Evolutionary conservation across 805 yeast genomes (phyloP).

Genomic region (Lipomyces anomalus): DNA sequence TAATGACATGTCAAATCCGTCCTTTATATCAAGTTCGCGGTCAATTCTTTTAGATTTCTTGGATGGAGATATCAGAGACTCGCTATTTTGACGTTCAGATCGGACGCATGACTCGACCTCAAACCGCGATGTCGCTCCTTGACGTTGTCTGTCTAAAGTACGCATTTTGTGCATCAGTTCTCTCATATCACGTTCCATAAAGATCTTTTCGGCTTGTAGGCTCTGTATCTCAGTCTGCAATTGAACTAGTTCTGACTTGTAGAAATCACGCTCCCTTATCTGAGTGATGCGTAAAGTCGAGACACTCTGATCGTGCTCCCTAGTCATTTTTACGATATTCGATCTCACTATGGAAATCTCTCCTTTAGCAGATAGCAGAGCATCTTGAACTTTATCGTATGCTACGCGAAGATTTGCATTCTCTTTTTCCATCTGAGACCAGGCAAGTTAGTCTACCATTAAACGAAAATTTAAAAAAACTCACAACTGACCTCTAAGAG

Average conservation of each 20-base stretch:
- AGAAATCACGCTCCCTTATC: slow-evolving; percentile 26
- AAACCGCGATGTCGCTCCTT: slow-evolving; percentile 3
- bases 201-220: slow-evolving; percentile 52
- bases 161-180: slow-evolving; percentile 27
- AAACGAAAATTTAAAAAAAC: no score
- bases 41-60: slow-evolving; percentile 9
- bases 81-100: not conserved
- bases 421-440: slow-evolving; percentile 4
- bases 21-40: slow-evolving; percentile 26
- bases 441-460: slow-evolving; percentile 3
- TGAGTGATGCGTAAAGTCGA: slow-evolving; percentile 26
- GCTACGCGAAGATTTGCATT: slow-evolving; percentile 13
- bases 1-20: slow-evolving; percentile 30
- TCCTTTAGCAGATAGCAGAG: slow-evolving; percentile 58
- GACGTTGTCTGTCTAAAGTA: slow-evolving; percentile 11
- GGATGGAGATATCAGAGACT: slow-evolving; percentile 8
- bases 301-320: slow-evolving; percentile 29
- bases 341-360: slow-evolving; percentile 74
- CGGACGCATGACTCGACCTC: slow-evolving; percentile 2
- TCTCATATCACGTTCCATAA: slow-evolving; percentile 46
- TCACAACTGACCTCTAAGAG: no score
- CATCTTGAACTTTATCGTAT: slow-evolving; percentile 30
- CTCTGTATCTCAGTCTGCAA: slow-evolving; percentile 41
- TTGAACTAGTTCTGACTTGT: slow-evolving; percentile 36
- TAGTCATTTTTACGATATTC: slow-evolving; percentile 43